phyloP scores from a whole-genome alignment of 2,329 filamentous ascomycete species.

The Aspergillus sclerotialis region DNA sequence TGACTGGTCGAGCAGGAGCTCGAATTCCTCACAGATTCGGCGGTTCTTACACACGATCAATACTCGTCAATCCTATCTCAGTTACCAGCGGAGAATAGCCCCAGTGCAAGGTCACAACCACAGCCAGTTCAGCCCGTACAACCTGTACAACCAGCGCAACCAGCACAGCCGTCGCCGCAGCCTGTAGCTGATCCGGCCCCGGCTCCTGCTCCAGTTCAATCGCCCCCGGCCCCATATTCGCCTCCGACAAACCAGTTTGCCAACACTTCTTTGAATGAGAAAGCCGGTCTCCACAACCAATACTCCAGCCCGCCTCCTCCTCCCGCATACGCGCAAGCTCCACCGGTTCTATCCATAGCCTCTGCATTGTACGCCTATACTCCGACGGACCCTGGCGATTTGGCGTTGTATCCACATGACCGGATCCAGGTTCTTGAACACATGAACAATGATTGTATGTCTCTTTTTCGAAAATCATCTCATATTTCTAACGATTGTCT shows the following conservation, averaged over 20 bases:
- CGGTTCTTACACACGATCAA: constrained; percentile 66
- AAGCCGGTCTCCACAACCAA: constrained; percentile 31
- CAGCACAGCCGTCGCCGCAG: neutral
- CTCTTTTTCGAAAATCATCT: neutral
- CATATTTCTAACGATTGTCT: constrained; percentile 9
- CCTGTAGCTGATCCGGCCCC: constrained; percentile 10
- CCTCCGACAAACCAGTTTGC: constrained; percentile 33
- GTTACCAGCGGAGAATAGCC: constrained; percentile 53
- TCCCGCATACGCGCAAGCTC: constrained; percentile 45
- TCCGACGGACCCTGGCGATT: constrained; percentile 72
- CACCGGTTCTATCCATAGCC: constrained; percentile 60
- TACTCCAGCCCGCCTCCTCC: constrained; percentile 42
- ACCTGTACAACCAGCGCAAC: constrained; percentile 16
- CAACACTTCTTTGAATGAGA: constrained; percentile 35
- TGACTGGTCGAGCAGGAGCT: constrained; percentile 67
- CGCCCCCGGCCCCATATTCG: constrained; percentile 27
- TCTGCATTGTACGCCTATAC: constrained; percentile 78
- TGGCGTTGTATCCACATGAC: constrained; percentile 75
- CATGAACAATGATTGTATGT: constrained; percentile 83
- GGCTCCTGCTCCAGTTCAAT: constrained; percentile 17
- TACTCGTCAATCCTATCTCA: constrained; percentile 68
- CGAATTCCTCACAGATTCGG: constrained; percentile 77
- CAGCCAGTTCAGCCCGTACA: constrained; percentile 22
- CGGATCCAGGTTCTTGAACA: constrained; percentile 74
- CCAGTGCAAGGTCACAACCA: constrained; percentile 12